Evolutionary conservation across 176 grass and related monocot genomes (phyloP), one percentile per base, ranked within the genome.

Genomic region (Triticum timopheevii): DNA sequence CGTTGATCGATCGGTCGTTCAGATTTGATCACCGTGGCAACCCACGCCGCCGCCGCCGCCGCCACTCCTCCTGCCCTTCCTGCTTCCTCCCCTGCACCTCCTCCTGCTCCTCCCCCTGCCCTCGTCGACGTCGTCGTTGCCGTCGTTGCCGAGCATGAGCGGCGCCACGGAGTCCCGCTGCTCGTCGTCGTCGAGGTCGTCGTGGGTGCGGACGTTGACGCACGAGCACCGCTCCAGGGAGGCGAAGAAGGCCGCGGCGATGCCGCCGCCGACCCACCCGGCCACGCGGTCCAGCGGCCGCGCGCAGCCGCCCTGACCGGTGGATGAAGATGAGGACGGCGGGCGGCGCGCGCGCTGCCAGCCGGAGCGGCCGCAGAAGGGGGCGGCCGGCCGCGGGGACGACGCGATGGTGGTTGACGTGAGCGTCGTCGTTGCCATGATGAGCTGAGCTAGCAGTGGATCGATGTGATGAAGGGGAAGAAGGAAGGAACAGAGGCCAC

Each of bases 201-300:
- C 95, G 10, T 87, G 58, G 25, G 95, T 94, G 86, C 86, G 88
- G 42, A 94, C 82, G 75, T 92, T 90, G 31, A 97, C 80, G 84
- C 95, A 97, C 7, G 88, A 93, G 83, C 95, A 97, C 38, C 90
- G 85, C 78, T 97, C 92, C 45, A 97, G 82, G 33, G 95, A 97
- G 20, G 90, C 90, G 86, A 97, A 94, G 82, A 97, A 97, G 5
- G 88, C 90, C 24, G 88, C 90, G 25, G 95, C 90, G 77, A 94
- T 85, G 82, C 90, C 79, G 42, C 89, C 84, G 73, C 95, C 95
- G 31, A 97, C 90, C 95, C 92, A 94, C 2, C 90, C 69, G 35
- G 87, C 88, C 34, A 92, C 85, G 80, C 89, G 90, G 36, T 97
- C 92, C 39, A 97, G 80, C 77, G 88, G 80, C 87, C 85, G 35